phyloP scores from a whole-genome alignment of 352 stramenopile species.

The Phytophthora agathidicida region DNA sequence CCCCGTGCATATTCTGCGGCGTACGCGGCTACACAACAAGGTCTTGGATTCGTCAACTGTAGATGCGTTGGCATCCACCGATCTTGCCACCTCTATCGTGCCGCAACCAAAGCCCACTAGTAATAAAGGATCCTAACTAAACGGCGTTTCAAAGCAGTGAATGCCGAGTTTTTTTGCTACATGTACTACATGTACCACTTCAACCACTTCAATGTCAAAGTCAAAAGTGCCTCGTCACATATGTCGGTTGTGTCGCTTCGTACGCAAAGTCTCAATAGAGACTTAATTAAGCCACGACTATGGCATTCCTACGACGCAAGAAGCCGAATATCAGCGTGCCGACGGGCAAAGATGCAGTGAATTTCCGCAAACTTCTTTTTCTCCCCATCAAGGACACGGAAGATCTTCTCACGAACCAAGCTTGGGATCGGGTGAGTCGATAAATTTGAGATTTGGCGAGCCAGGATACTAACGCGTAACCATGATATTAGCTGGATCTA shows the following conservation, averaged over 20 bases:
- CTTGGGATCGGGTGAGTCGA: conserved; percentile 64
- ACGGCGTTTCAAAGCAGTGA: conserved; percentile 2
- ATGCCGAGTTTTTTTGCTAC: background rate
- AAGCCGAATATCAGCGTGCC: conserved; percentile 74
- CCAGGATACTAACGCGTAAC: background rate
- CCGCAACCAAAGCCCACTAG: conserved; percentile 16
- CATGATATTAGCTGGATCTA: conserved; percentile 60
- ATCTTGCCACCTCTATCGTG: conserved; percentile 24
- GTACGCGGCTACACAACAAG: conserved; percentile 76
- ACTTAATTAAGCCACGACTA: conserved; percentile 20
- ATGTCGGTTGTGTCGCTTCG: conserved; percentile 28
- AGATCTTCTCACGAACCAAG: conserved; percentile 66
- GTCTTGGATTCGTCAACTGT: conserved; percentile 63
- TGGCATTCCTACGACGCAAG: conserved; percentile 70
- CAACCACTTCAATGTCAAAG: conserved; percentile 8
- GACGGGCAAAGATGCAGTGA: conserved; percentile 72
- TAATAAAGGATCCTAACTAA: conserved; percentile 29
- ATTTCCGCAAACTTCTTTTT: conserved; percentile 85
- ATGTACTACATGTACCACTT: no score
- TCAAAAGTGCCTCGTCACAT: conserved; percentile 14
- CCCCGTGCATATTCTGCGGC: conserved; percentile 76
- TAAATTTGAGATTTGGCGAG: no score
- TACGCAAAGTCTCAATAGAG: background rate
- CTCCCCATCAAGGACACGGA: conserved; percentile 70
- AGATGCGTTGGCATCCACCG: conserved; percentile 13